A percentile compares a stretch with the other conserved stretches of the same genome.
These are phyloP conservation scores for Fereydounia khargensis DNA, from an alignment of 1,284 basidiomycete species.

Conservation along the genomic window DNA sequence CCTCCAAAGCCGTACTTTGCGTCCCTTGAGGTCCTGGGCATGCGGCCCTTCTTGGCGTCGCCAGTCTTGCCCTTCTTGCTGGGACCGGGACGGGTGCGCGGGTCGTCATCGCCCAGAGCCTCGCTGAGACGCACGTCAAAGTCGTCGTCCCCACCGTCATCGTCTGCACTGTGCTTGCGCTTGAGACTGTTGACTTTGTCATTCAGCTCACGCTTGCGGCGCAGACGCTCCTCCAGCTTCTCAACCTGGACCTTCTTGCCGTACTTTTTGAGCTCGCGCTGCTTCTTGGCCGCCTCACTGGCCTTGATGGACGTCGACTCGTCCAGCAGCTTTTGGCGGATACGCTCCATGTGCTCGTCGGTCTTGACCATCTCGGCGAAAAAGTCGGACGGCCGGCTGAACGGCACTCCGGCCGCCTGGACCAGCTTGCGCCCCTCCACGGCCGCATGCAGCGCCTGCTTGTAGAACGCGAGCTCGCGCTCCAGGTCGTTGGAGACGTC, in stretches of 20 bases:
- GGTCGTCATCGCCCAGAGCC: slow-evolving; percentile 42
- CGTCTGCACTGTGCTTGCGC: slow-evolving; percentile 63
- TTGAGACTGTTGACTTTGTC: slow-evolving; percentile 60
- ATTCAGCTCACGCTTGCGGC: slow-evolving; percentile 76
- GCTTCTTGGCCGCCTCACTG: slow-evolving; percentile 83
- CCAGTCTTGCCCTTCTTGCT: background rate
- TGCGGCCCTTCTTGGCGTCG: slow-evolving; percentile 30
- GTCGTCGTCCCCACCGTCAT: slow-evolving; percentile 62
- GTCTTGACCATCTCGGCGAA: slow-evolving; percentile 99
- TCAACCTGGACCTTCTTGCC: slow-evolving; percentile 93
- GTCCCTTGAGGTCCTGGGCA: slow-evolving; percentile 44
- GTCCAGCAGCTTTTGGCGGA: slow-evolving; percentile 84
- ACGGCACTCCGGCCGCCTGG: slow-evolving; percentile 72
- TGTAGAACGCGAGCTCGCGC: slow-evolving; percentile 95
- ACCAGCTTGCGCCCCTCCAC: slow-evolving; percentile 73
- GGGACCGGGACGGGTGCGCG: too few species aligned
- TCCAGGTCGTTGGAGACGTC: slow-evolving; percentile 77
- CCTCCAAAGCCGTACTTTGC: slow-evolving; percentile 53
- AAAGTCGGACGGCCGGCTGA: slow-evolving; percentile 89
- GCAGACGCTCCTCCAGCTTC: slow-evolving; percentile 75
- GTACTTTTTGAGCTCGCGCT: slow-evolving; percentile 94
- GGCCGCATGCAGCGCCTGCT: slow-evolving; percentile 83
- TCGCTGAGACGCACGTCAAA: slow-evolving; percentile 72
- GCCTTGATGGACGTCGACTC: slow-evolving; percentile 86
- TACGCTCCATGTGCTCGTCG: slow-evolving; percentile 95